Percentiles rank a stretch among this genome's conserved stretches.
These are phyloP conservation scores for Hyaloperonospora arabidopsidis DNA, from an alignment of 352 stramenopile genomes.

Conservation along the genomic window DNA sequence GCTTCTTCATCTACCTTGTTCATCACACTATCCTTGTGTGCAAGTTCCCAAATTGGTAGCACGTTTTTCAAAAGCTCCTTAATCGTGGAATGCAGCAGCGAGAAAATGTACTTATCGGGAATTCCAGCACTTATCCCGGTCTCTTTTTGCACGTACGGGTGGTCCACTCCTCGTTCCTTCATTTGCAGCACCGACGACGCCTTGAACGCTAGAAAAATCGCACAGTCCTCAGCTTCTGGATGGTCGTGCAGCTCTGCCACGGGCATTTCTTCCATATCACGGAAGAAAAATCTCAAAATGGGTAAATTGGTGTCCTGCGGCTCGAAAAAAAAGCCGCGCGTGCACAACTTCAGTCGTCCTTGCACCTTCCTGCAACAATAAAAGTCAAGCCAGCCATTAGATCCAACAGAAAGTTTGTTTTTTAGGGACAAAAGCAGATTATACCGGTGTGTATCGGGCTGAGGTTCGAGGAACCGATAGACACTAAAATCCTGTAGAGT, in stretches of 20 bases:
- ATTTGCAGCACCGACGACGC: constrained; percentile 65
- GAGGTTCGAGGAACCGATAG: constrained; percentile 57
- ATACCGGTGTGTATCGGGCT: constrained; percentile 47
- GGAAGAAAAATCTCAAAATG: constrained; percentile 84
- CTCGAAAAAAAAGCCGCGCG: constrained; percentile 88
- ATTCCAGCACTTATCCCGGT: constrained; percentile 7
- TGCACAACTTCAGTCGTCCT: constrained; percentile 82
- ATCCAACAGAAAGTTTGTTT: no score
- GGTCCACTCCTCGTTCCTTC: constrained; percentile 79
- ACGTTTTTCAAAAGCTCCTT: constrained; percentile 73
- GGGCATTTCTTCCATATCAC: constrained; percentile 63
- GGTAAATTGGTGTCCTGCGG: constrained; percentile 75
- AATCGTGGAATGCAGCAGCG: constrained; percentile 76
- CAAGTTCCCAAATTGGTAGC: constrained; percentile 52
- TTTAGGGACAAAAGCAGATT: no score
- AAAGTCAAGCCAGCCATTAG: no score
- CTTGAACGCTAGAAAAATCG: constrained; percentile 66
- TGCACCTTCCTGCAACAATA: constrained; percentile 42
- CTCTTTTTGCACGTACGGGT: constrained; percentile 68
- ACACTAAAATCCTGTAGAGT: constrained; percentile 73
- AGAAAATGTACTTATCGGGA: constrained; percentile 67
- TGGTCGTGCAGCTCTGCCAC: constrained; percentile 49
- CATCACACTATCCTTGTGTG: constrained; percentile 55
- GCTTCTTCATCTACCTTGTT: constrained; percentile 83
- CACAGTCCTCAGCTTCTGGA: constrained; percentile 28